Evolutionary conservation across 1,139 yeast species (phyloP).

Genomic region (Geotrichum restrictum): DNA sequence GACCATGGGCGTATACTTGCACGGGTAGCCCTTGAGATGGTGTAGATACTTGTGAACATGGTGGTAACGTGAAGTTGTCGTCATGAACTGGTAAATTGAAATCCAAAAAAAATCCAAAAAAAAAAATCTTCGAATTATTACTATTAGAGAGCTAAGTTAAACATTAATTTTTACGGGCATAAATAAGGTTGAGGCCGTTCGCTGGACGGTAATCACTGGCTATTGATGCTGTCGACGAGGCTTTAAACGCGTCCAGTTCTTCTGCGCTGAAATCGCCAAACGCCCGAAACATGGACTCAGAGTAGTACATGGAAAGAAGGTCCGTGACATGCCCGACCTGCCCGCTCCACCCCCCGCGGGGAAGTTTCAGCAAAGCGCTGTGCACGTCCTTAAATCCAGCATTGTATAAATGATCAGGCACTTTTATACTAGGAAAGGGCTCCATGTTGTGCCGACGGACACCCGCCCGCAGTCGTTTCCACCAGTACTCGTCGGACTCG

Average conservation of each 20-base stretch:
- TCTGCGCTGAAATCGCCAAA: slow-evolving; percentile 31
- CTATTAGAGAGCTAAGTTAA: too few relatives aligned
- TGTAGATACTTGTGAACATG: too few relatives aligned
- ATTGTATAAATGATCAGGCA: slow-evolving; percentile 29
- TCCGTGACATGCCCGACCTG: slow-evolving; percentile 36
- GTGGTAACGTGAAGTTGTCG: too few relatives aligned
- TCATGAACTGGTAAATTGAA: neutral
- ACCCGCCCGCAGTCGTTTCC: slow-evolving; percentile 29
- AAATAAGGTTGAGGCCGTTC: slow-evolving; percentile 1
- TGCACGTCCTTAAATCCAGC: slow-evolving; percentile 37
- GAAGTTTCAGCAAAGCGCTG: slow-evolving; percentile 32
- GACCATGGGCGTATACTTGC: too few relatives aligned
- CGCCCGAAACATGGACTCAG: slow-evolving; percentile 30
- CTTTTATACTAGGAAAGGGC: slow-evolving; percentile 33
- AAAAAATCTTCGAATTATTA: too few relatives aligned
- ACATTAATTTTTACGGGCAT: slow-evolving; percentile 4
- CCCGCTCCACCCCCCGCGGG: slow-evolving; percentile 39
- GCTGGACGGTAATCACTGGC: neutral
- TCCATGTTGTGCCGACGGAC: slow-evolving; percentile 35
- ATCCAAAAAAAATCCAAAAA: too few relatives aligned
- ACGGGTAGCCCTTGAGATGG: too few relatives aligned
- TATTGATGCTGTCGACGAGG: neutral
- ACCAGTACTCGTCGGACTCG: slow-evolving; percentile 25
- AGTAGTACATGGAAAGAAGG: slow-evolving; percentile 31
- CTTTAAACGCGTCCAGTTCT: slow-evolving; percentile 24